Conservation (phyloP, 2,329 filamentous ascomycete genomes). For the Hypoxylon sp. region DNA sequence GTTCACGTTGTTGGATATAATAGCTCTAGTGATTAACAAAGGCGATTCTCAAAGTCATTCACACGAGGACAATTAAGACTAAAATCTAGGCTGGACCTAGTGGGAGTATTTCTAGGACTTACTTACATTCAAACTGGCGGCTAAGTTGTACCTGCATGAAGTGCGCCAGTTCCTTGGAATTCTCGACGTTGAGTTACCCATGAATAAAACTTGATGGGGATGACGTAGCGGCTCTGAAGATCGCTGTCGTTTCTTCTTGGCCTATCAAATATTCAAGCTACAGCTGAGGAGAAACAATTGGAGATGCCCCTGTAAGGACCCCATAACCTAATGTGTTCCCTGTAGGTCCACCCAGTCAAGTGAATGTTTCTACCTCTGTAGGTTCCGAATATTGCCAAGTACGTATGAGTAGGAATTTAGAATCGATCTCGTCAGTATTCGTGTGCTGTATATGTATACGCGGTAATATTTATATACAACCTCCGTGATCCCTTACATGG, state of each 20-base stretch:
- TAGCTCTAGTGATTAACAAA: no score
- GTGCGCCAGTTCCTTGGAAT: slow-evolving; percentile 23
- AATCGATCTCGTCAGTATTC: neutral
- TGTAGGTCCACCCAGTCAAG: no score
- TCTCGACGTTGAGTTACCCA: slow-evolving; percentile 4
- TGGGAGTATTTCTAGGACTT: slow-evolving; percentile 5
- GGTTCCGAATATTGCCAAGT: neutral
- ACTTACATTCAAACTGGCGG: neutral
- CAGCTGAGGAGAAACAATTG: slow-evolving; percentile 28
- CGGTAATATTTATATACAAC: neutral
- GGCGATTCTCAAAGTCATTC: slow-evolving; percentile 5
- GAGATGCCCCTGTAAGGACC: neutral
- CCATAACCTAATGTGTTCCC: neutral
- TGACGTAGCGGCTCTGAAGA: slow-evolving; percentile 36
- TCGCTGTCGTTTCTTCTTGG: slow-evolving; percentile 14
- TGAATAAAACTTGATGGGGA: slow-evolving; percentile 22
- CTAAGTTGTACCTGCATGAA: neutral
- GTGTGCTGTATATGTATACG: neutral
- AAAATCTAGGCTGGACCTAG: slow-evolving; percentile 8
- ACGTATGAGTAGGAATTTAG: neutral
- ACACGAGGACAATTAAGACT: slow-evolving; percentile 6
- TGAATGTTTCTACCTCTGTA: neutral
- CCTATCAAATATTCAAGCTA: slow-evolving; percentile 26
- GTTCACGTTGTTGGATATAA: no score
- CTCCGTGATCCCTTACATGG: neutral